Evolutionary conservation across 805 yeast genomes (phyloP), one percentile per base, ranked within the genome.

Genomic region (Brettanomyces naardenensis): DNA sequence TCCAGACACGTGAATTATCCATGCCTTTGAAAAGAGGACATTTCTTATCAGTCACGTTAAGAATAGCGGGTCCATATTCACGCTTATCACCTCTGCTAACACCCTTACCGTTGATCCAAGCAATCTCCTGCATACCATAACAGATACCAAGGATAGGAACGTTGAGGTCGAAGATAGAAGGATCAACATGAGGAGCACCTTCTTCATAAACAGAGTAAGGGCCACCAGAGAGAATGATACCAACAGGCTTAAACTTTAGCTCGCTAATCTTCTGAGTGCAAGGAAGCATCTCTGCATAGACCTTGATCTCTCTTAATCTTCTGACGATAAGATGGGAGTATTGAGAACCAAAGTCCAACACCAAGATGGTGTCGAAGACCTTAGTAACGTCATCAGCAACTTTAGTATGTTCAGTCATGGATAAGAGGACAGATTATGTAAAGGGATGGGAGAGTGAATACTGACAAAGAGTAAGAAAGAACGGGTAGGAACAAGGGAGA

Each of bases 231-330:
- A 92, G 69, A 56, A 92, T 92, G 42, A 92, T 80, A 68, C 98
- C 98, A 62, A 80, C 85, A 51, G 98, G 98, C 60, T 78, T 89
- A 94, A 96, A 92, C 43, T 79, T 65, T 53, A 92, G 74, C 50
- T 90, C 97, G 39, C 81, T 61, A 58, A 92, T 90, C 71, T 92
- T 92, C 68, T 94, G 98, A 38, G 98, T 92, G 68, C 98, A 92
- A 51, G 98, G 98, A 47, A 92, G 75, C 98, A 92, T 92, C 69
- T 92, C 98, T 49, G 98, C 97, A 64, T 92, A 92, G 49, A 92
- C 90, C 63, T 92, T 88, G 72, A 89, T 85, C 65, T 92, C 98
- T 73, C 98, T 86, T 52, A 92, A 75, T 68, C 98, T 85, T 68
- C 98, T 83, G 44, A 97, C 89, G 62, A 92, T 88, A 61, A 92